Percentiles rank a stretch among this genome's conserved stretches.
phyloP scores from a whole-genome alignment of 208 protist genomes.

The Acanthamoeba lenticulata region DNA sequence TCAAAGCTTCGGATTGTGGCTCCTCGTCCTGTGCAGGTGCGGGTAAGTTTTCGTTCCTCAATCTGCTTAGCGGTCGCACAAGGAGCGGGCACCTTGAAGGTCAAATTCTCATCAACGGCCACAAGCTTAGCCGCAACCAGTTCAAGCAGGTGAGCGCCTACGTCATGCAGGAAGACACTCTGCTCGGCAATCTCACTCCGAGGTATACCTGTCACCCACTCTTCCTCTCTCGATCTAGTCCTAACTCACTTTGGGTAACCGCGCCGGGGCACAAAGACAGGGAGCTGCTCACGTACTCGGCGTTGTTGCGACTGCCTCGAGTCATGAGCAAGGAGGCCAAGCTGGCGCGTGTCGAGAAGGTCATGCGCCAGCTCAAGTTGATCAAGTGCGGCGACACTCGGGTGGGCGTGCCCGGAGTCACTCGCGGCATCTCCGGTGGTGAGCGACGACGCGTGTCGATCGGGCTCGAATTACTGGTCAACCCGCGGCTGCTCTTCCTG shows the following conservation, averaged over 20 bases:
- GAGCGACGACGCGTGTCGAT: constrained; percentile 78
- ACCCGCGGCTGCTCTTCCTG: constrained; percentile 74
- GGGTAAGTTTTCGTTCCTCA: not conserved
- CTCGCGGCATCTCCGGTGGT: constrained; percentile 33
- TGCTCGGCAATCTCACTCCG: not conserved
- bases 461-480: constrained; percentile 73
- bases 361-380: not conserved
- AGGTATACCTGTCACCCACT: not conserved
- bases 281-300: not conserved
- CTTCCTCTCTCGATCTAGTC: not conserved
- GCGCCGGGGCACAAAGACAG: not conserved
- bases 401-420: not conserved
- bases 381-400: not conserved
- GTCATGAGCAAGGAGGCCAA: not conserved
- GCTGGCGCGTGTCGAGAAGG: not conserved
- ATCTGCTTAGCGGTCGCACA: not conserved
- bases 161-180: constrained; percentile 4
- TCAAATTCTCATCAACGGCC: not conserved
- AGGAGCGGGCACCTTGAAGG: not conserved
- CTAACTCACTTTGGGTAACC: too few species aligned
- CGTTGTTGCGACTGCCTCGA: not conserved
- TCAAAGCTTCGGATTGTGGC: not conserved
- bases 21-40: not conserved
- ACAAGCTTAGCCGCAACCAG: not conserved
- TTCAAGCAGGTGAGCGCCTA: constrained; percentile 13